Base-by-base conservation (phyloP, 371 early-diverging fungal genomes). In the Blyttiomyces sp. region DNA sequence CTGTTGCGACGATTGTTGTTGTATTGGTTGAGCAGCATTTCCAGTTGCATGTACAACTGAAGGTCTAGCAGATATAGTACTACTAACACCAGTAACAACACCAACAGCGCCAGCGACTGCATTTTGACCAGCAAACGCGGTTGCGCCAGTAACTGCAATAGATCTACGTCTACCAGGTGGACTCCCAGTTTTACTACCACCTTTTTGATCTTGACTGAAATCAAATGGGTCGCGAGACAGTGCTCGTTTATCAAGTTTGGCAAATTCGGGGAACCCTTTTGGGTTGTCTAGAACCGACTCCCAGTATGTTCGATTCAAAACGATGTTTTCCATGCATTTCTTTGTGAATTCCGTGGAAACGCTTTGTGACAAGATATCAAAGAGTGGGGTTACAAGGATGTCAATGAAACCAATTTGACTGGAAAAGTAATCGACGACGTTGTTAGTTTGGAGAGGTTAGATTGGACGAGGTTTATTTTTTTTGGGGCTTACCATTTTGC, bases 341-440 rank as follows among this genome's bases (percentile, higher is more conserved):
- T 59, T 28, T 4, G 72, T 67, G 56, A 72, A 73, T 4, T 65
- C 66, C 5, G 71, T 78, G 39, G 66, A 60, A 28, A 68, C 60
- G 67, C 69, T 73, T 42, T 66, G 66, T 3, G 66, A 44, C 75
- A 73, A 78, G 13, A 77, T 55, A 7, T 77, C 77, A 52, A 76
- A 80, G 27, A 82, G 63, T 21, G 83, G 83, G 6, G 54, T 49
- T 0, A 80, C 81, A 7, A 83, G 57, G 50, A 76, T 65, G 60
- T 79, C 81, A 52, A 83, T 77, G 60, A 83, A 83, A 4, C 81
- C 81, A 19, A 77, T 57, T 70, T 80, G 80, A 48, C 72, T 74
- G 57, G 44, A 26, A 7, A 30, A 56, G 36, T 50, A 23, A 26
- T 39, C 39, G 39, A 39, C 13, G 39, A 11, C 13, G 39, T 13